These are phyloP conservation scores for Solanum chilense DNA, from an alignment of 257 asterid species.

Conservation along the genomic window DNA sequence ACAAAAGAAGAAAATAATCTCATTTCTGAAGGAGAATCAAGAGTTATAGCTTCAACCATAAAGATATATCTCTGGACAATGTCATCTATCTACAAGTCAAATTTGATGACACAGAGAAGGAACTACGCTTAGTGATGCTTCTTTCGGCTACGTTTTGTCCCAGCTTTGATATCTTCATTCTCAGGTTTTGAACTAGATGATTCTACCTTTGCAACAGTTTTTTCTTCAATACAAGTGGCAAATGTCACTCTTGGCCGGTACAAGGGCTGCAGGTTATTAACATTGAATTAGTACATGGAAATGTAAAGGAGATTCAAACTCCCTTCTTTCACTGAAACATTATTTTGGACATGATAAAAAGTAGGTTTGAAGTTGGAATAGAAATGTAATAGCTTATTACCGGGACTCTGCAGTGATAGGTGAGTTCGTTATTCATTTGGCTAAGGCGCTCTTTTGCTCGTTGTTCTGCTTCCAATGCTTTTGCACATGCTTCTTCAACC, in stretches of 20 bases:
- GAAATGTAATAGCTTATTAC: constrained; percentile 20
- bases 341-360: background rate
- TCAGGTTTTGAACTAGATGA: background rate
- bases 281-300: background rate
- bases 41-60: background rate
- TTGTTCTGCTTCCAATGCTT: constrained; percentile 41
- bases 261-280: constrained; percentile 23
- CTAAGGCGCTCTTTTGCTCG: constrained; percentile 43
- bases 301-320: background rate
- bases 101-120: background rate
- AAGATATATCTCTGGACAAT: background rate
- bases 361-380: background rate
- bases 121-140: background rate
- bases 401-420: constrained; percentile 47
- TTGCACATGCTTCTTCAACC: constrained; percentile 41
- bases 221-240: constrained; percentile 12
- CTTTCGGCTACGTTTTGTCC: background rate
- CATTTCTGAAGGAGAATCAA: background rate
- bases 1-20: background rate
- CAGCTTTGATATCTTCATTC: background rate
- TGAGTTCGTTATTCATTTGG: constrained; percentile 51
- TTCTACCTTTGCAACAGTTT: constrained; percentile 1
- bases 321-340: background rate
- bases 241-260: constrained; percentile 56
- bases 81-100: background rate